phyloP scores from a whole-genome alignment of 805 yeast genomes.

The Kluyveromyces aestuarii region DNA sequence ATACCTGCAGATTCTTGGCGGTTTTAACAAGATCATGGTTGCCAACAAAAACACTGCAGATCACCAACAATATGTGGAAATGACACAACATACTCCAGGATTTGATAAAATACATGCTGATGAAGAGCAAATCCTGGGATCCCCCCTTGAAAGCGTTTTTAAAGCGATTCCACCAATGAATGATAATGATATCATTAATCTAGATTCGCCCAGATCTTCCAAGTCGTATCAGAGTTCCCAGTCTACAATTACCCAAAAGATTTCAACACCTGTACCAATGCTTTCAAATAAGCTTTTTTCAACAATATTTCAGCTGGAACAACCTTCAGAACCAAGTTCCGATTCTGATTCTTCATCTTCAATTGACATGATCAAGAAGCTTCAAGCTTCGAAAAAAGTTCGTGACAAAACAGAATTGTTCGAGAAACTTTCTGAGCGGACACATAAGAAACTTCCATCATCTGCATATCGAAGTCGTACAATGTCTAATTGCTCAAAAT shows the following conservation, averaged over 20 bases:
- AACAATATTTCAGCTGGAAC: constrained; percentile 11
- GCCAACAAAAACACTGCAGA: neutral
- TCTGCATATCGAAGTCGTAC: neutral
- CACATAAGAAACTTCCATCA: neutral
- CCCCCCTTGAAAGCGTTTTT: neutral
- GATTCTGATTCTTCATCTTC: constrained; percentile 13
- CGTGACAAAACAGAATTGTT: constrained; percentile 25
- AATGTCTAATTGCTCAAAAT: neutral
- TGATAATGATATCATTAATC: neutral
- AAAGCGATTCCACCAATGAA: neutral
- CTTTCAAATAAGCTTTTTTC: constrained; percentile 15
- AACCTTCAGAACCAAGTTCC: constrained; percentile 6
- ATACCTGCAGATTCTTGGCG: constrained; percentile 14
- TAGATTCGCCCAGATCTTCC: neutral
- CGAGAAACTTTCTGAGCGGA: constrained; percentile 15
- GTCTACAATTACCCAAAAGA: neutral
- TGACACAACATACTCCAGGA: neutral
- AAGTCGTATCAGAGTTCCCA: neutral
- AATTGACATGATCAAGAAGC: constrained; percentile 15
- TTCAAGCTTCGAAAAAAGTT: constrained; percentile 25
- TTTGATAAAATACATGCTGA: neutral
- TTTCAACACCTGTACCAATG: constrained; percentile 10
- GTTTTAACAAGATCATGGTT: constrained; percentile 10
- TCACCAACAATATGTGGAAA: neutral
- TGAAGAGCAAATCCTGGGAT: neutral